Evolutionary conservation across 2,329 filamentous ascomycete species (phyloP).

Genomic region (Xylaria sp.): DNA sequence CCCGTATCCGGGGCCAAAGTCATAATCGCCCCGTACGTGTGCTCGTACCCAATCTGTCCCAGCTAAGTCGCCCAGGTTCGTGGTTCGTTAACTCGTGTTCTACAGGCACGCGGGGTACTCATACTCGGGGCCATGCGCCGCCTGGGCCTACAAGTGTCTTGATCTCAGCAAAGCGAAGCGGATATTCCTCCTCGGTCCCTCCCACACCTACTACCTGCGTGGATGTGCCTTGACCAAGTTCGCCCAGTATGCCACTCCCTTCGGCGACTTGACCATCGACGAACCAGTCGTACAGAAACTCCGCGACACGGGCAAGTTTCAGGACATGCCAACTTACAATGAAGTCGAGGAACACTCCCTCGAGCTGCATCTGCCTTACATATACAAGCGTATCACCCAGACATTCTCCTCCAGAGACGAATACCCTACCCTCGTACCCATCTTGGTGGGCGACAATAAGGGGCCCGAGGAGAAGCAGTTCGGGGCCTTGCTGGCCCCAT

Average conservation of each 20-base stretch:
- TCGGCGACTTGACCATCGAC: slow-evolving; percentile 77
- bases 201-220: slow-evolving; percentile 84
- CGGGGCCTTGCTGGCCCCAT: slow-evolving; percentile 78
- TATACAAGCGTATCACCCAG: slow-evolving; percentile 77
- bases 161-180: slow-evolving; percentile 85
- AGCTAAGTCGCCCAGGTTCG: slow-evolving; percentile 18
- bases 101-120: slow-evolving; percentile 89
- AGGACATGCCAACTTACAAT: slow-evolving; percentile 69
- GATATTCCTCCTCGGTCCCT: slow-evolving; percentile 91
- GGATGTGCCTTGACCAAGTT: slow-evolving; percentile 82
- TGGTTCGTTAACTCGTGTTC: slow-evolving; percentile 27
- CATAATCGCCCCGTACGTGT: slow-evolving; percentile 89
- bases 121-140: slow-evolving; percentile 91
- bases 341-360: slow-evolving; percentile 92
- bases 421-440: slow-evolving; percentile 82
- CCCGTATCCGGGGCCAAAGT: slow-evolving; percentile 81
- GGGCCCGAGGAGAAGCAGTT: slow-evolving; percentile 72
- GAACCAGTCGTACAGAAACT: slow-evolving; percentile 62
- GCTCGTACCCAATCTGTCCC: slow-evolving; percentile 27
- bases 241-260: slow-evolving; percentile 75
- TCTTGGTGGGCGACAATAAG: slow-evolving; percentile 83
- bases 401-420: slow-evolving; percentile 60
- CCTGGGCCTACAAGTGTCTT: slow-evolving; percentile 91
- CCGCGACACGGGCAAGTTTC: slow-evolving; percentile 63
- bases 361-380: slow-evolving; percentile 96